These are phyloP conservation scores for Trichosporon ovoides DNA, from an alignment of 1,284 basidiomycete species.

Conservation along the genomic window DNA sequence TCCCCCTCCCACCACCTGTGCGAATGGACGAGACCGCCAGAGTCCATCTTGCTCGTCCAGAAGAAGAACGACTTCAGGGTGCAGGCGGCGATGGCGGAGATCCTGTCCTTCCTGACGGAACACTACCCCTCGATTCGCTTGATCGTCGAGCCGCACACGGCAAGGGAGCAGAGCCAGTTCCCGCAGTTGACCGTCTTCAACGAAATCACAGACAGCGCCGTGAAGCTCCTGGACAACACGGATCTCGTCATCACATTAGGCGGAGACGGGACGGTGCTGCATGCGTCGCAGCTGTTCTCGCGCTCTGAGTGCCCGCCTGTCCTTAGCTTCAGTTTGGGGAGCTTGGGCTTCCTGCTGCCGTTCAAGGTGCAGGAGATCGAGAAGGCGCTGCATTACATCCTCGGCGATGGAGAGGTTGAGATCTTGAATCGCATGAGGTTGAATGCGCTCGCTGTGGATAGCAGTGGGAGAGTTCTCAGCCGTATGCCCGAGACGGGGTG, in stretches of 20 bases:
- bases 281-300: conserved; percentile 87
- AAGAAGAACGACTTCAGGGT: conserved; percentile 51
- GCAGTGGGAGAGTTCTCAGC: conserved; percentile 56
- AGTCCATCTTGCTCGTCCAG: conserved; percentile 52
- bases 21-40: conserved; percentile 35
- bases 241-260: conserved; percentile 88
- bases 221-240: conserved; percentile 43
- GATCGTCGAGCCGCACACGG: conserved; percentile 42
- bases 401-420: conserved; percentile 45
- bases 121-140: conserved; percentile 32
- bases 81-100: conserved; percentile 44
- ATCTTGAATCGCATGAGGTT: conserved; percentile 83
- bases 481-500: conserved; percentile 54
- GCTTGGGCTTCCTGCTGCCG: conserved; percentile 86
- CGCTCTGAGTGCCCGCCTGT: conserved; percentile 83
- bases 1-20: conserved; percentile 20
- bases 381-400: conserved; percentile 69
- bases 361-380: conserved; percentile 60
- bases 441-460: conserved; percentile 68
- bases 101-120: conserved; percentile 43
- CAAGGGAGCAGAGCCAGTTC: conserved; percentile 33
- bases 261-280: conserved; percentile 92
- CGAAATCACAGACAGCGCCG: background rate
- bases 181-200: conserved; percentile 20
- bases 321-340: conserved; percentile 92